Percentiles rank a stretch among this genome's conserved stretches.
phyloP scores from a whole-genome alignment of 2,329 filamentous ascomycete species.

The Ustilaginoidea virens region DNA sequence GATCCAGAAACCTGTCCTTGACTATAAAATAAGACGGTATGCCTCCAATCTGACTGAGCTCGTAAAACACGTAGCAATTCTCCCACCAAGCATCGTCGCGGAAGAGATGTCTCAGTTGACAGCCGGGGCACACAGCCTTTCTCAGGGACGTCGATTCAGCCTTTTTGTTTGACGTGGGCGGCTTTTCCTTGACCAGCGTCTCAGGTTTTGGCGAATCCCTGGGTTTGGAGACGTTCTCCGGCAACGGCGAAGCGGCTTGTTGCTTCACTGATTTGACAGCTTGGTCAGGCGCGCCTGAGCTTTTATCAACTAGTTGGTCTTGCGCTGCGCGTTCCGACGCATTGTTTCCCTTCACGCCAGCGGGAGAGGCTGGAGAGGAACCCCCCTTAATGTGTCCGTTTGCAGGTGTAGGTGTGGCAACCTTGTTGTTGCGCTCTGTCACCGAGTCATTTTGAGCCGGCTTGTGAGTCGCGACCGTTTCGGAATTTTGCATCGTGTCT shows the following conservation, averaged over 20 bases:
- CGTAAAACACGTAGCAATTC: slow-evolving; percentile 5
- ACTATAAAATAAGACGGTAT: slow-evolving; percentile 2
- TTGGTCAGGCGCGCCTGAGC: too few relatives aligned
- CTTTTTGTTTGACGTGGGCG: slow-evolving; percentile 1
- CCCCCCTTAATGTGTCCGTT: too few relatives aligned
- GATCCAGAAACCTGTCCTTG: neutral
- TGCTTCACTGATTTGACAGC: too few relatives aligned
- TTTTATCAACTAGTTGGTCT: too few relatives aligned
- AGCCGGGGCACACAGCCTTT: slow-evolving; percentile 5
- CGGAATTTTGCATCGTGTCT: neutral
- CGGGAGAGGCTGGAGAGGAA: too few relatives aligned
- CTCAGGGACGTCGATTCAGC: neutral
- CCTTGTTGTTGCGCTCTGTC: too few relatives aligned
- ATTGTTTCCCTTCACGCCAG: too few relatives aligned
- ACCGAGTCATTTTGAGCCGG: too few relatives aligned
- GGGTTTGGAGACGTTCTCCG: neutral
- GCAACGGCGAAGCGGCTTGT: neutral
- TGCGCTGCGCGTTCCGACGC: too few relatives aligned
- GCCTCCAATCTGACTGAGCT: slow-evolving; percentile 2
- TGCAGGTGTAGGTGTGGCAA: too few relatives aligned
- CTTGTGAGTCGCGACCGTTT: too few relatives aligned
- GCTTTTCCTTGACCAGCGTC: neutral
- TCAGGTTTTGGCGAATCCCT: too few relatives aligned
- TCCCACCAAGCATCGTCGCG: slow-evolving; percentile 8
- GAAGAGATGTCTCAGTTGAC: slow-evolving; percentile 3